A percentile compares a stretch with the other conserved stretches of the same genome.
Evolutionary conservation across 1,284 basidiomycete species (phyloP).

Genomic region (Athelia psychrophila): DNA sequence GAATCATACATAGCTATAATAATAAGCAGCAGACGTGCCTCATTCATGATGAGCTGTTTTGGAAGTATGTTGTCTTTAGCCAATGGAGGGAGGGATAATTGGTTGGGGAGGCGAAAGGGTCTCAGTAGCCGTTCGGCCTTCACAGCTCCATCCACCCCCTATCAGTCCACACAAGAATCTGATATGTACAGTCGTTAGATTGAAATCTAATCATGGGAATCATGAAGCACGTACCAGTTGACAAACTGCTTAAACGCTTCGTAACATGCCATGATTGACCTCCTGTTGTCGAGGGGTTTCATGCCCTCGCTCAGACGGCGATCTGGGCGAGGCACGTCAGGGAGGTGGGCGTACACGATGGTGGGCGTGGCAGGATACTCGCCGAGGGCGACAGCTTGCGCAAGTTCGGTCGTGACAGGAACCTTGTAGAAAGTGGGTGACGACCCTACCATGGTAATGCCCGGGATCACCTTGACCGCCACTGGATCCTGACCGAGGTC

Average conservation of each 20-base stretch:
- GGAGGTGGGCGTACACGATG: constrained; percentile 17
- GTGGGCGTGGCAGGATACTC: constrained; percentile 22
- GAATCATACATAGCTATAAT: too few relatives aligned
- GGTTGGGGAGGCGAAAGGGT: too few relatives aligned
- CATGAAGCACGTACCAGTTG: not conserved
- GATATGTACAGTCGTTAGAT: not conserved
- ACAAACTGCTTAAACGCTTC: constrained; percentile 25
- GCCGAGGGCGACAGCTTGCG: constrained; percentile 13
- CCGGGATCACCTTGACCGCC: constrained; percentile 22
- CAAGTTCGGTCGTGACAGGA: constrained; percentile 17
- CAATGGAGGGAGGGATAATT: too few relatives aligned
- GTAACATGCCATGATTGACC: constrained; percentile 27
- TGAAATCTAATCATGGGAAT: not conserved
- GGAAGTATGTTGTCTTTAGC: too few relatives aligned
- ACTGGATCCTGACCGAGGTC: constrained; percentile 17
- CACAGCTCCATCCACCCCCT: too few relatives aligned
- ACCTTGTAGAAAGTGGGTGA: constrained; percentile 28
- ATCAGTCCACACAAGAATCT: too few relatives aligned
- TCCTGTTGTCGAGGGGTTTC: constrained; percentile 32
- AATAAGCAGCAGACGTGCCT: too few relatives aligned
- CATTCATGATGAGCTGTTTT: too few relatives aligned
- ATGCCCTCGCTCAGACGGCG: constrained; percentile 28
- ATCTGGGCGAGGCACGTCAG: constrained; percentile 18
- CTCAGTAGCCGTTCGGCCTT: too few relatives aligned
- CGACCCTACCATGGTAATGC: constrained; percentile 27